Base-by-base conservation (phyloP, 768 basidiomycete species). In the Xerocomellus dryophilus region DNA sequence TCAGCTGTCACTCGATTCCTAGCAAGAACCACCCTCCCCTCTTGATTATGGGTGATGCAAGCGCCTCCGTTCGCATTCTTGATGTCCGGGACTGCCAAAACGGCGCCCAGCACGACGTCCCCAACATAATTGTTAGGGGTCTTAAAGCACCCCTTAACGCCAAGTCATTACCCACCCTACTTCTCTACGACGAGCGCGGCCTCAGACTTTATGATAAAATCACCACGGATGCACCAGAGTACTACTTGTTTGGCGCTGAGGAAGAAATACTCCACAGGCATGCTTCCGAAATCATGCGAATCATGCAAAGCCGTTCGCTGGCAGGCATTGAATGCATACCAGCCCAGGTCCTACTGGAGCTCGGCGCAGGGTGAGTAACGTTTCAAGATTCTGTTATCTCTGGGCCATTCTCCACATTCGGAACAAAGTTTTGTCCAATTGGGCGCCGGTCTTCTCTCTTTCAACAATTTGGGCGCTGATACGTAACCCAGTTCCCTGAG, bases 181-280 rank as follows among this genome's bases (percentile, higher is more conserved):
- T 94, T 11, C 77, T 97, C 10, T 98, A 98, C 72, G 84, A 93
- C 59, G 88, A 95, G 64, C 78, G 74, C 20, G 97, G 97, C 0
- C 76, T 99, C 50, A 79, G 83, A 69, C 76, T 94, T 15, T 96
- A 93, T 73, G 93, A 95, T 72, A 77, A 82, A 36, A 89, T 95
- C 45, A 93, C 93, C 2, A 87, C 86, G 8, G 73, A 82, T 27
- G 86, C 79, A 1, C 76, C 80, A 11, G 88, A 93, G 63, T 99
- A 99, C 68, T 98, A 98, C 67, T 78, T 94, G 34, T 99, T 95
- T 69, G 72, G 76, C 4, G 90, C 91, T 0, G 97, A 98, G 71
- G 86, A 96, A 65, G 79, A 85, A 54, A 89, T 99, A 53, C 75
- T 98, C 58, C 85, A 83, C 71, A 74, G 67, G 23, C 78, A 89